These are phyloP conservation scores for Fusarium ramigenum DNA, from an alignment of 2,329 filamentous ascomycete species.

Conservation along the genomic window DNA sequence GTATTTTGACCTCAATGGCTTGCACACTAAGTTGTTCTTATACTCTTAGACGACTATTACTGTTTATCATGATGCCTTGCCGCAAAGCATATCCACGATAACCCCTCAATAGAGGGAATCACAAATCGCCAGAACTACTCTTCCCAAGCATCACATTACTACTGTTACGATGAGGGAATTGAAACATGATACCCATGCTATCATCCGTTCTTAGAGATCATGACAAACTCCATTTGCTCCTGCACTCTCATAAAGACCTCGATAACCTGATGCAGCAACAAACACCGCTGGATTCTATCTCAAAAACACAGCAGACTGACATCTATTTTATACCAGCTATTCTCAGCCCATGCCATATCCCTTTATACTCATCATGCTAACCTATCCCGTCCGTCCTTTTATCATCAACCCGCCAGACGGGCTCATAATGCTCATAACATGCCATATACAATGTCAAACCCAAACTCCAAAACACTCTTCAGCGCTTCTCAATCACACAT, in stretches of 20 bases:
- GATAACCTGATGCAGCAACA: not conserved
- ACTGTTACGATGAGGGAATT: not conserved
- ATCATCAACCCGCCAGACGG: not conserved
- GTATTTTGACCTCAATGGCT: not conserved
- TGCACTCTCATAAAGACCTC: not conserved
- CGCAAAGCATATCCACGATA: not conserved
- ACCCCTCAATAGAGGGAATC: not conserved
- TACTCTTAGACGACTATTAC: not conserved
- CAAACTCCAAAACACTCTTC: constrained; percentile 25
- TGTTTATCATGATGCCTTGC: not conserved
- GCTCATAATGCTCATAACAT: constrained; percentile 28
- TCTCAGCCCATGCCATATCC: constrained; percentile 2
- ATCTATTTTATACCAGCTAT: constrained; percentile 4
- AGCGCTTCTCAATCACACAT: constrained; percentile 1
- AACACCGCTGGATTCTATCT: not conserved
- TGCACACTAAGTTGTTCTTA: not conserved
- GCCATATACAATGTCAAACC: constrained; percentile 29
- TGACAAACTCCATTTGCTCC: not conserved
- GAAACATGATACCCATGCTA: not conserved
- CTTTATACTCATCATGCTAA: constrained; percentile 10
- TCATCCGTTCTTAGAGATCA: not conserved
- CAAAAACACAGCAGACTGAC: constrained; percentile 1
- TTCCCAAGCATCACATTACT: not conserved
- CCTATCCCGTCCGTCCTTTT: constrained; percentile 12
- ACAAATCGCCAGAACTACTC: not conserved